Evolutionary conservation across 2,329 filamentous ascomycete genomes (phyloP).

Genomic region (Botryosphaeria dothidea): DNA sequence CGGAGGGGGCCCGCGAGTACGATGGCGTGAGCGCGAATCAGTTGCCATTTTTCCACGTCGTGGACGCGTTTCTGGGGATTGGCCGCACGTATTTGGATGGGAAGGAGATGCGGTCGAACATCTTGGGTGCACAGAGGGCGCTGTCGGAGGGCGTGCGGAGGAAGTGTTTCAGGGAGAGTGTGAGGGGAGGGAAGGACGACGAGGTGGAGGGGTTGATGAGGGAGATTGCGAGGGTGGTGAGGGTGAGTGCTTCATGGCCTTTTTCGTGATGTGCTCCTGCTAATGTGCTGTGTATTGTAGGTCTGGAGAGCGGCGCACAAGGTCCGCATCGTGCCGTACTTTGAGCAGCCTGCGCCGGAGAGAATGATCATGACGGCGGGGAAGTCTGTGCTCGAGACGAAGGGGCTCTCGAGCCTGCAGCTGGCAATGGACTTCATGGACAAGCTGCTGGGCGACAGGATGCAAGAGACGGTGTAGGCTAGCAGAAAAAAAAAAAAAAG

Average conservation of each 20-base stretch:
- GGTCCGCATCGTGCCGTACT: not conserved
- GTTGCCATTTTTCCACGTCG: conserved; percentile 34
- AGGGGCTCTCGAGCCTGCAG: not conserved
- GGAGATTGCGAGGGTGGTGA: not conserved
- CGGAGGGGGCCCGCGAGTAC: conserved; percentile 30
- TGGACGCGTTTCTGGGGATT: conserved; percentile 40
- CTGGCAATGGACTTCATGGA: not conserved
- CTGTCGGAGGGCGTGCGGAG: not conserved
- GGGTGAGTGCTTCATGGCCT: not conserved
- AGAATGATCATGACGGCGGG: not conserved
- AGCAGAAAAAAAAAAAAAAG: not conserved
- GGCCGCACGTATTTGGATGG: conserved; percentile 30
- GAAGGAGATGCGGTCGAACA: conserved; percentile 25
- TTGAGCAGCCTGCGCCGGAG: not conserved
- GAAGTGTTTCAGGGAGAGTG: not conserved
- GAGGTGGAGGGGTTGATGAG: not conserved
- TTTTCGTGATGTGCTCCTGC: not conserved
- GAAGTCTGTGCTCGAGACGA: not conserved
- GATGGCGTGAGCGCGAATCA: conserved; percentile 42
- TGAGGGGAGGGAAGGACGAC: not conserved
- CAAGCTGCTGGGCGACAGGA: not conserved
- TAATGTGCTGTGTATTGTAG: not conserved
- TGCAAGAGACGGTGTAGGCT: not conserved
- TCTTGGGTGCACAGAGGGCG: conserved; percentile 23
- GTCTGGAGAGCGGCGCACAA: not conserved